Conservation (phyloP, 768 basidiomycete genomes). For the Tulasnella sp. region DNA sequence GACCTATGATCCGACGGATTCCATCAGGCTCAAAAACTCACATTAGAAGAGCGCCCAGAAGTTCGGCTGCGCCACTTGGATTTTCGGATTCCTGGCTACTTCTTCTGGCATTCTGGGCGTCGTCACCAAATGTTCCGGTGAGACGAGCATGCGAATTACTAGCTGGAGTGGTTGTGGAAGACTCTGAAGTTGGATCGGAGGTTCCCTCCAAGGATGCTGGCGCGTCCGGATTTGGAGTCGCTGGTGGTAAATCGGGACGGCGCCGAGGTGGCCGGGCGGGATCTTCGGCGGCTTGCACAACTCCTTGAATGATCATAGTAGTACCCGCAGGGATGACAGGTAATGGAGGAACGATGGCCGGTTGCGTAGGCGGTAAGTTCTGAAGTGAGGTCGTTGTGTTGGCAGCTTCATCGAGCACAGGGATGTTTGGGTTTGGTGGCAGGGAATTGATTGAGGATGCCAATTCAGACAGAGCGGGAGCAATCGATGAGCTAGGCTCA, state of each 20-base stretch:
- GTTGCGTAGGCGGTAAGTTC: background rate
- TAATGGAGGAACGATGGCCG: background rate
- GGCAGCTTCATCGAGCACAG: background rate
- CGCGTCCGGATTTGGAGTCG: background rate
- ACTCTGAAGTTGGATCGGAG: background rate
- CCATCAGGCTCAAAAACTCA: background rate
- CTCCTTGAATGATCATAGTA: slow-evolving; percentile 16
- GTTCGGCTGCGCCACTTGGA: slow-evolving; percentile 7
- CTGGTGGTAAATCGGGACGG: background rate
- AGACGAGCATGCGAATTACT: background rate
- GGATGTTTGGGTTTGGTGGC: background rate
- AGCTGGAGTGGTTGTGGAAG: background rate
- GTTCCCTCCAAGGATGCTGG: background rate
- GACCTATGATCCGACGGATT: background rate
- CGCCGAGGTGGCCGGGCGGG: background rate
- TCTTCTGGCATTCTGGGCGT: background rate
- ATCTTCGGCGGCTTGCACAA: background rate
- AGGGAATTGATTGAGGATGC: background rate
- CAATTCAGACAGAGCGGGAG: background rate
- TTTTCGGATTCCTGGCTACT: slow-evolving; percentile 1
- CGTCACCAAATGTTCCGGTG: background rate
- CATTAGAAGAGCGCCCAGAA: slow-evolving; percentile 10
- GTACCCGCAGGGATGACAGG: slow-evolving; percentile 14
- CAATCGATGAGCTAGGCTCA: background rate
- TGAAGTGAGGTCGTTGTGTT: background rate